phyloP scores from a whole-genome alignment of 495 filamentous ascomycete species.

The Xylaria scruposa region DNA sequence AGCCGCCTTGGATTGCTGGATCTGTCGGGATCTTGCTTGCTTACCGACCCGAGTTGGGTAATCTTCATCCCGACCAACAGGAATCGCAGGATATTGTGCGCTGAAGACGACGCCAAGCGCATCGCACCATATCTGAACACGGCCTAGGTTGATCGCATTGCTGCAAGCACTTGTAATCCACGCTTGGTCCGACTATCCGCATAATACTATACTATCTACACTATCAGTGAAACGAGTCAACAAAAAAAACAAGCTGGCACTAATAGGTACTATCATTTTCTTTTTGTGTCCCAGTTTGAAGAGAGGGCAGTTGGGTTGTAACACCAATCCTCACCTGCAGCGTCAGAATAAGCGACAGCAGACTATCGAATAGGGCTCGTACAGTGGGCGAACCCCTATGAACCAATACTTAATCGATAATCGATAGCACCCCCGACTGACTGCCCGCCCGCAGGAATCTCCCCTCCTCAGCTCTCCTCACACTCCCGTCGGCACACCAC shows the following conservation, averaged over 20 bases:
- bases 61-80: conserved; percentile 20
- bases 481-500: conserved; percentile 11
- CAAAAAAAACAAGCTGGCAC: not conserved
- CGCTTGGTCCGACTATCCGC: not conserved
- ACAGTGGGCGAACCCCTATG: conserved; percentile 15
- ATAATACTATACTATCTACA: not conserved
- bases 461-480: not conserved
- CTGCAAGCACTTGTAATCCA: conserved; percentile 18
- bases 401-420: conserved; percentile 23
- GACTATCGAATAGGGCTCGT: conserved; percentile 22
- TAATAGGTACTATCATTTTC: not conserved
- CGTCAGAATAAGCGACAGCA: not conserved
- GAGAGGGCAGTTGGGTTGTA: not conserved
- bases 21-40: conserved; percentile 19
- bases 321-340: not conserved
- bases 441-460: not conserved
- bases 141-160: conserved; percentile 9
- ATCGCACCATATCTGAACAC: conserved; percentile 9
- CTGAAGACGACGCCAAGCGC: conserved; percentile 7
- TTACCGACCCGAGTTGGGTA: conserved; percentile 20
- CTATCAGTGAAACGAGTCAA: not conserved
- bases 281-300: conserved; percentile 4
- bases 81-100: not conserved
- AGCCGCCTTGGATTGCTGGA: conserved; percentile 3
- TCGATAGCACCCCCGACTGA: not conserved